Base-by-base conservation (phyloP, 83 land plant genomes). In the Picea abies region DNA sequence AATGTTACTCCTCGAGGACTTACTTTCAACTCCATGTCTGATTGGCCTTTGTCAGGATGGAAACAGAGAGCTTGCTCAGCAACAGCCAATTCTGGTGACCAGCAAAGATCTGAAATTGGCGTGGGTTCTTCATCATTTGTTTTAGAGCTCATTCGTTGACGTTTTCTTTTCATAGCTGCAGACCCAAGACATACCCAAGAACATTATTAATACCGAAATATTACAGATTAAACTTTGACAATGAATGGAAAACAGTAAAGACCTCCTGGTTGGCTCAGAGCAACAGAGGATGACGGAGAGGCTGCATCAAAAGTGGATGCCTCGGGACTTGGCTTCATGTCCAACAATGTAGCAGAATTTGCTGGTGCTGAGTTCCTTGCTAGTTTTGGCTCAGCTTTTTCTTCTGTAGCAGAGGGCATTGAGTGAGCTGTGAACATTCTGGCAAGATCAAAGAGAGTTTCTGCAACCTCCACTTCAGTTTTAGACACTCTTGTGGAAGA, bases 361-460 rank as follows among this genome's bases (percentile, higher is more conserved):
- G 63, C 63, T 16, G 63, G 49, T 15, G 61, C 37, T 60, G 79
- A 78, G 8, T 78, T 78, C 56, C 29, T 19, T 78, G 63, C 20
- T 58, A 56, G 58, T 16, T 49, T 15, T 14, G 63, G 19, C 63
- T 78, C 62, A 4, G 63, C 17, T 58, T 58, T 78, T 16, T 12
- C 16, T 15, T 78, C 79, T 56, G 63, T 2, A 78, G 32, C 17
- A 58, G 25, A 49, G n/a, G 60, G 76, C 76, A 41, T 17, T 72
- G 52, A 20, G 25, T 78, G 60, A 29, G 63, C 63, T 25, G 63
- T 23, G 9, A 60, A 60, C 80, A 78, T 78, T 78, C 80, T 78
- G 0, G 80, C 80, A 26, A 78, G 80, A 78, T 78, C 80, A 78
- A 60, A 78, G 0, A 78, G 63, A 26, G 37, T 60, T 60, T 78